Evolutionary conservation across 228 moss, liverwort and hornwort genomes (phyloP), one percentile per base, ranked within the genome.

Genomic region (Sphagnum magellanicum): DNA sequence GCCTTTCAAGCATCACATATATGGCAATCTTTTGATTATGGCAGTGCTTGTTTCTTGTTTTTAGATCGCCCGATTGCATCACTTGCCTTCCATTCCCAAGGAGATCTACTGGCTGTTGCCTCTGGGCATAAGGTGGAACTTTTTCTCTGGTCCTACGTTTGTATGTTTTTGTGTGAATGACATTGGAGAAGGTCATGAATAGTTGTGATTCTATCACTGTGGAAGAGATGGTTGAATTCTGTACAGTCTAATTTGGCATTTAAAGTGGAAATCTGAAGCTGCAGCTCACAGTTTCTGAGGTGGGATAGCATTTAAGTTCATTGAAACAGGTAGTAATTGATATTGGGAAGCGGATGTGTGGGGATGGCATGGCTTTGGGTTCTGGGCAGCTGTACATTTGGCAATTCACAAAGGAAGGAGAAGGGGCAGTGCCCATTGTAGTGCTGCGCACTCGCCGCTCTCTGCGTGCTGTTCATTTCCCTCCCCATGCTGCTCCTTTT

Each of bases 21-120:
- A n/a, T 59, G 4, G 16, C 47, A 6, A 6, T 11, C 11, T 49
- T 10, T 32, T 5, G 59, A 48, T 59, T 70, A 12, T 32, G 48
- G 14, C 52, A 10, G 32, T 16, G 10, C 67, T 49, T 16, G 67
- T 13, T 6, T 5, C 12, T 53, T 50, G 10, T 71, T 50, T 71
- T 72, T 80, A 98, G 97, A 89, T 81, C 97, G 97, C 68, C 97
- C 97, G 1, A 98, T 98, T 79, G 97, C 97, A 50, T 98, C 97
- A 51, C 90, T 98, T 60, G 97, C 97, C 48, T 98, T 98, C 67
- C 97, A 98, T 66, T 93, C 97, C 47, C 97, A 93, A 87, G 97
- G 93, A 65, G 93, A 98, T 67, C 81, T 98, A 68, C 91, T 98
- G 66, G 97, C 93, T 68, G 93, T 98, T 74, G 97, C 97, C 14